Conservation (phyloP, 78 protist species). For the Bodo saltans region DNA sequence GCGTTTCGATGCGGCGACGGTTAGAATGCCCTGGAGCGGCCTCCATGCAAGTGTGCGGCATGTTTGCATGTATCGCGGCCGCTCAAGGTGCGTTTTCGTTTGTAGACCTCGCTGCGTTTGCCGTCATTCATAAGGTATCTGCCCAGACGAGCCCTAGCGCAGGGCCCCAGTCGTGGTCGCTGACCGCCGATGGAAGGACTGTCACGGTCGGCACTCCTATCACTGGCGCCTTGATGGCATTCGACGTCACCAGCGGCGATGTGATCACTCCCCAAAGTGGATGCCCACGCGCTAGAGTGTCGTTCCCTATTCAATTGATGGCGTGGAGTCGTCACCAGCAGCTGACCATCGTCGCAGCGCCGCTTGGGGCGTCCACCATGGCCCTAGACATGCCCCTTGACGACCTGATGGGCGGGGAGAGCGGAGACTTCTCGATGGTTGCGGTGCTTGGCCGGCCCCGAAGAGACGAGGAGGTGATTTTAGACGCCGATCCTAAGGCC, state of each 20-base stretch:
- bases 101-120: not conserved
- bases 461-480: not conserved
- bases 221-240: not conserved
- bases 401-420: no score
- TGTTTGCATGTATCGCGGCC: not conserved
- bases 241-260: not conserved
- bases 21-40: not conserved
- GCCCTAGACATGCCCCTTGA: no score
- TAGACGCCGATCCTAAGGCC: not conserved
- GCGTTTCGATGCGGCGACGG: not conserved
- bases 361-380: no score
- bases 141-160: not conserved
- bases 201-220: not conserved
- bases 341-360: not conserved
- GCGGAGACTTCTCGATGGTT: no score
- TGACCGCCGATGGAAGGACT: not conserved
- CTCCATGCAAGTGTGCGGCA: not conserved
- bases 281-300: not conserved
- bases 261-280: not conserved
- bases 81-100: not conserved
- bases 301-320: not conserved
- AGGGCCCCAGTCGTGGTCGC: not conserved
- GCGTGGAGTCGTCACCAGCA: not conserved
- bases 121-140: not conserved
- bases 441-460: not conserved